A percentile compares a stretch with the other conserved stretches of the same genome.
These are phyloP conservation scores for Nakazawaea siamensis DNA, from an alignment of 805 yeast genomes.

Conservation along the genomic window DNA sequence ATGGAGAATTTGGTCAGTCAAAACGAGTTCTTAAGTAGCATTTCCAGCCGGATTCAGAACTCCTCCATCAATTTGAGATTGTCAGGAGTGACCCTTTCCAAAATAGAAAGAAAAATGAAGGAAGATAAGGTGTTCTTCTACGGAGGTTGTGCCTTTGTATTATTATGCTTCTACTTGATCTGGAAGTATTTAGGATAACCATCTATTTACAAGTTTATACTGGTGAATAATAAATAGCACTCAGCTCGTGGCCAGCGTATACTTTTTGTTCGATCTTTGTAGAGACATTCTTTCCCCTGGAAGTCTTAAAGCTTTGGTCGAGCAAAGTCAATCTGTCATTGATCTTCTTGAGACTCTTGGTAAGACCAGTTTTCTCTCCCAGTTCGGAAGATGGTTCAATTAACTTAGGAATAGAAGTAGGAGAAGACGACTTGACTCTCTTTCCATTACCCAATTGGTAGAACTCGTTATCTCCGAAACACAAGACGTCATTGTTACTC, in stretches of 20 bases:
- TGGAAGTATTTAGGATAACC: constrained; percentile 51
- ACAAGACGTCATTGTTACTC: constrained; percentile 54
- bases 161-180: constrained; percentile 62
- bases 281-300: constrained; percentile 17
- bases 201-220: background rate
- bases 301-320: constrained; percentile 13
- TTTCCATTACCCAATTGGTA: constrained; percentile 88
- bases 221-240: constrained; percentile 51
- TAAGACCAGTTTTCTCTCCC: constrained; percentile 15
- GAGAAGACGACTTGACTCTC: constrained; percentile 47
- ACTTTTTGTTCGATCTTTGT: constrained; percentile 42
- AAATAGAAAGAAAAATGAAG: constrained; percentile 71
- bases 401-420: constrained; percentile 44
- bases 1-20: constrained; percentile 83
- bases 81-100: constrained; percentile 73
- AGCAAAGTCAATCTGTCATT: constrained; percentile 39
- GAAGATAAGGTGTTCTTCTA: constrained; percentile 86
- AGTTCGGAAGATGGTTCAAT: constrained; percentile 39
- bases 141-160: constrained; percentile 55
- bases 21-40: constrained; percentile 55
- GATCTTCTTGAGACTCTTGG: constrained; percentile 23
- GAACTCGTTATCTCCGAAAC: constrained; percentile 78
- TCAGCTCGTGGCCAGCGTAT: constrained; percentile 51
- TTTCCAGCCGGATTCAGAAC: constrained; percentile 57
- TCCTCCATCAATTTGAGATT: constrained; percentile 79